Conservation (phyloP, 257 asterid genomes). For the Salvia rosmarinus region DNA sequence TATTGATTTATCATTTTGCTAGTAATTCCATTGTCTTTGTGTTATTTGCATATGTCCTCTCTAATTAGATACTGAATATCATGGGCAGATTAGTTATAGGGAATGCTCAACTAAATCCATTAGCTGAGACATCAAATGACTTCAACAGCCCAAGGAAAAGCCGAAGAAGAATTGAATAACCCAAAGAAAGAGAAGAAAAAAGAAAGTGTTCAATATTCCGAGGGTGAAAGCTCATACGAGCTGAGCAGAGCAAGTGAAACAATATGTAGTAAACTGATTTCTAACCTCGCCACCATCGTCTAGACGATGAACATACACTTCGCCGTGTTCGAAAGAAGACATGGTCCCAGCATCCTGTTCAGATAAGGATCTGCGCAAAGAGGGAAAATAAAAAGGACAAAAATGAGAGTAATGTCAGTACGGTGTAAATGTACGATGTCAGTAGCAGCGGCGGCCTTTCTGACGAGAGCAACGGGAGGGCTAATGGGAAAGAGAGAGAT, state of each 20-base stretch:
- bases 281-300: slow-evolving; percentile 99
- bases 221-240: too few species aligned
- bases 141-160: too few species aligned
- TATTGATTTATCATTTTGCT: background rate
- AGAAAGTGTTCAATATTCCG: too few species aligned
- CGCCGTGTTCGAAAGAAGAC: slow-evolving; percentile 99
- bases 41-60: background rate
- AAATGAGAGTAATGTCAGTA: background rate
- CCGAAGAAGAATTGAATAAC: too few species aligned
- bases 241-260: too few species aligned
- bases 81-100: background rate
- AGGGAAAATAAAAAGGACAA: background rate
- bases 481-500: too few species aligned
- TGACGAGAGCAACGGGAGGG: too few species aligned
- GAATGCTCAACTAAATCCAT: slow-evolving; percentile 18
- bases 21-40: slow-evolving; percentile 13
- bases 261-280: background rate
- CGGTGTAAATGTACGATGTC: too few species aligned
- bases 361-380: slow-evolving; percentile 81
- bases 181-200: too few species aligned
- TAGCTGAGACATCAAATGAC: too few species aligned
- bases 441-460: too few species aligned
- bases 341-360: slow-evolving; percentile 96
- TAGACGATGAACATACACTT: slow-evolving; percentile 84
- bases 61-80: slow-evolving; percentile 1